Percentiles rank a stretch among this genome's conserved stretches.
Evolutionary conservation across 768 basidiomycete species (phyloP).

Genomic region (Myochromella boudieri): DNA sequence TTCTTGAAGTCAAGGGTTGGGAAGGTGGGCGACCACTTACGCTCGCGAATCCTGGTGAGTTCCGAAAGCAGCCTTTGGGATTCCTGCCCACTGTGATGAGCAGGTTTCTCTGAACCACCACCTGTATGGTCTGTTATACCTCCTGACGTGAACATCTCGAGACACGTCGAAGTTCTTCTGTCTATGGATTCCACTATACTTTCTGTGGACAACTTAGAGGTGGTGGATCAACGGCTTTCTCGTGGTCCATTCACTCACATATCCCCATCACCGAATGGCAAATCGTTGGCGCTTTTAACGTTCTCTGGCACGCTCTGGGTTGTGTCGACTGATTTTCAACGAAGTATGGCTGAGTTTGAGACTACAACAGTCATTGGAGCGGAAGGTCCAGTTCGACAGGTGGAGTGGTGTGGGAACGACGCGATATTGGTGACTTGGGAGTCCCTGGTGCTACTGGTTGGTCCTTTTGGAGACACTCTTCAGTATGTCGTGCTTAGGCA

Average conservation of each 20-base stretch:
- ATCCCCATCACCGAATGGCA: slow-evolving; percentile 91
- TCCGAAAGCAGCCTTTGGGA: no score
- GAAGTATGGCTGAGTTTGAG: slow-evolving; percentile 86
- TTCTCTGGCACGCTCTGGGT: slow-evolving; percentile 79
- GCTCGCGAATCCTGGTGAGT: slow-evolving; percentile 73
- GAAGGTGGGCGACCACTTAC: slow-evolving; percentile 71
- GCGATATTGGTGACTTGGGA: slow-evolving; percentile 89
- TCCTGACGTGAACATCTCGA: slow-evolving; percentile 83
- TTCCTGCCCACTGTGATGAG: neutral
- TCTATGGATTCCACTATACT: slow-evolving; percentile 80
- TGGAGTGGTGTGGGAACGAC: slow-evolving; percentile 97
- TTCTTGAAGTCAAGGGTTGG: slow-evolving; percentile 91
- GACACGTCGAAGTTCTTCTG: slow-evolving; percentile 87
- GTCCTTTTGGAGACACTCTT: slow-evolving; percentile 86
- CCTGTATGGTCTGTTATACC: slow-evolving; percentile 87
- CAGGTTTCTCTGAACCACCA: slow-evolving; percentile 78
- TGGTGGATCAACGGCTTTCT: slow-evolving; percentile 82
- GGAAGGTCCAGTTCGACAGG: slow-evolving; percentile 61
- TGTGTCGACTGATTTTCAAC: slow-evolving; percentile 91
- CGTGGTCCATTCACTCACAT: slow-evolving; percentile 89
- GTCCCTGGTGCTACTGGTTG: slow-evolving; percentile 76
- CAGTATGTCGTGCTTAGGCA: slow-evolving; percentile 50
- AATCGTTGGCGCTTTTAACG: slow-evolving; percentile 83
- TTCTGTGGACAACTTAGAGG: slow-evolving; percentile 87
- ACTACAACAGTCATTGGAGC: slow-evolving; percentile 54